Evolutionary conservation across 176 grass and related monocot genomes (phyloP).

Genomic region (Ampelocalamus luodianensis): DNA sequence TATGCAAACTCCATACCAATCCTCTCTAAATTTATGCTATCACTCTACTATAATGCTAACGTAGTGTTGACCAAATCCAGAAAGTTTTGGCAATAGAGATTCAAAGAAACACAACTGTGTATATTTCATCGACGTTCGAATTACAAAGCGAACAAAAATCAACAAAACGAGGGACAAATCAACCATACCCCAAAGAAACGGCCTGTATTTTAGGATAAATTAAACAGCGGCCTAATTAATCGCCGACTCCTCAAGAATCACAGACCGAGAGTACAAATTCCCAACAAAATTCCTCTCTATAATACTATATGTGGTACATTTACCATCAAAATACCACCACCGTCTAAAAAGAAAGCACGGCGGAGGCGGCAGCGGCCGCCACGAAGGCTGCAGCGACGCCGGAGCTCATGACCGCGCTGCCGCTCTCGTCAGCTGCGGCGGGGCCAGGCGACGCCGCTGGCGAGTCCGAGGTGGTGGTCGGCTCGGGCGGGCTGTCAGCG

Average conservation of each 20-base stretch:
- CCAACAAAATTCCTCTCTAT: neutral
- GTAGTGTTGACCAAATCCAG: neutral
- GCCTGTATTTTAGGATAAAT: constrained; percentile 32
- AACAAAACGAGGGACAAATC: neutral
- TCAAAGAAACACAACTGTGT: neutral
- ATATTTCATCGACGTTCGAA: neutral
- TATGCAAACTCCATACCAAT: neutral
- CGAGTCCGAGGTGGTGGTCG: constrained; percentile 30
- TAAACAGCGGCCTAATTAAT: constrained; percentile 8
- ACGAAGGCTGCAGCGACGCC: constrained; percentile 42
- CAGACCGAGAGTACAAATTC: neutral
- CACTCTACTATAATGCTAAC: neutral
- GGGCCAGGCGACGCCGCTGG: constrained; percentile 48
- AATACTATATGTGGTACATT: neutral
- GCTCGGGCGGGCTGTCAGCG: constrained; percentile 54
- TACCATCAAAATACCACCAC: neutral
- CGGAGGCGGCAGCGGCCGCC: constrained; percentile 10
- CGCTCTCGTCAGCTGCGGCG: constrained; percentile 41
- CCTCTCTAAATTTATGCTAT: neutral
- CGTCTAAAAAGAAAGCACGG: constrained; percentile 37
- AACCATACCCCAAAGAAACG: neutral
- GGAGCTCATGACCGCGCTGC: constrained; percentile 19
- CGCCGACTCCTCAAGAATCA: neutral
- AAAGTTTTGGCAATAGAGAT: neutral
- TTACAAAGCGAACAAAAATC: constrained; percentile 19